Base-by-base conservation (phyloP, 768 basidiomycete genomes). In the Amanita thiersii region DNA sequence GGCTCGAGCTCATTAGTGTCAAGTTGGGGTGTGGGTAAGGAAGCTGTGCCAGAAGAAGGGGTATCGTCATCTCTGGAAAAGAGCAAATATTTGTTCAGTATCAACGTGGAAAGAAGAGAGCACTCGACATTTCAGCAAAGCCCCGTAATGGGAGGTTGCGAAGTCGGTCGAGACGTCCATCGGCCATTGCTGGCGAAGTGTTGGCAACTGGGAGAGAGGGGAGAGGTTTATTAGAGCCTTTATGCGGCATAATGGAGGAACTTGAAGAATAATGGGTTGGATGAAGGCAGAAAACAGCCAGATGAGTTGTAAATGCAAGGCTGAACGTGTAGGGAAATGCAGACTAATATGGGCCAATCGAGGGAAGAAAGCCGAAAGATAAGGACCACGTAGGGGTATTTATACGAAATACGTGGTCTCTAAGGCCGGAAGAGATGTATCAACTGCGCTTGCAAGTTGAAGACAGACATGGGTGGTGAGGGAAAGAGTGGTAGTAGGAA, bases 41-140 rank as follows among this genome's bases (percentile, higher is more conserved):
- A 59, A 14, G 59, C 56, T 7, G 59, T 56, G 33, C 53, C 58
- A 30, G 56, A 55, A 14, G 57, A 56, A 44, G 62, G 61, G 21
- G 61, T 62, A 43, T 56, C 53, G 30, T 61, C 57, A 36, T 58
- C 42, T 44, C 38, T 34, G 23, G 28, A 42, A 44, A 29, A 40
- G n/a, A 48, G 40, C 37, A 40, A 47, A 34, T 37, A 39, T 48
- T 34, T 39, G 26, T 29, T 35, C 30, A 40, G 46, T 46, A 19
- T 39, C n/a, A 43, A 28, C 17, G 37, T 9, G 32, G 41, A 17
- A 38, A 28, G 35, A 26, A 30, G 37, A 43, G 29, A 35, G 17
- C 40, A 37, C 25, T 37, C 33, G 37, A 51, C 52, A 52, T 39
- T 48, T 53, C 47, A 39, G 47, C 37, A 43, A 54, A 53, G n/a